Percentiles rank a stretch among this genome's conserved stretches.
Conservation (phyloP, 2,329 filamentous ascomycete genomes). For the Shiraia bambusicola region DNA sequence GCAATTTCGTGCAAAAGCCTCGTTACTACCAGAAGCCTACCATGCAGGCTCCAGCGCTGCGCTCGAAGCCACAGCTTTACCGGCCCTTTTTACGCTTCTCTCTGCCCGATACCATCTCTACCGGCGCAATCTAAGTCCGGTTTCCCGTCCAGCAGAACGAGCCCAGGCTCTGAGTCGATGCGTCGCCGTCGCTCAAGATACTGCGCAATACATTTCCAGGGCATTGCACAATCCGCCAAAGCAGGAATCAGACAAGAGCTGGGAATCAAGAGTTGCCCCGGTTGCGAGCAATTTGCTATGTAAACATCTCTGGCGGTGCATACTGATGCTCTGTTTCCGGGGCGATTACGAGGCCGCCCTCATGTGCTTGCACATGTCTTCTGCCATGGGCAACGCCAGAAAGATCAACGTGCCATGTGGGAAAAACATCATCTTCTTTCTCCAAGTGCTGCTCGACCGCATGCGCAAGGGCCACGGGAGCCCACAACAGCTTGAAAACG, state of each 20-base stretch:
- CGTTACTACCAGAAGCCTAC: conserved; percentile 73
- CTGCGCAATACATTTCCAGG: conserved; percentile 72
- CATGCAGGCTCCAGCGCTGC: conserved; percentile 66
- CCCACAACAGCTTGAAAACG: conserved; percentile 55
- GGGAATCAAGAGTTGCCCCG: conserved; percentile 62
- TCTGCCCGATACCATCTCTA: conserved; percentile 83
- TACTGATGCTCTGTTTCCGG: conserved; percentile 74
- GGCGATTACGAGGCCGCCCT: conserved; percentile 72
- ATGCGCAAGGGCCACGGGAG: conserved; percentile 47
- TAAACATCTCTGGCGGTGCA: conserved; percentile 83
- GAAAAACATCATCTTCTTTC: conserved; percentile 78
- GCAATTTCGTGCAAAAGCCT: conserved; percentile 74
- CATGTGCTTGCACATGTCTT: conserved; percentile 70
- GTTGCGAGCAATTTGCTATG: conserved; percentile 75
- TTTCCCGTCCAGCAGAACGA: conserved; percentile 66
- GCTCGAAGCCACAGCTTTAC: conserved; percentile 72
- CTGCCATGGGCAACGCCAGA: conserved; percentile 69
- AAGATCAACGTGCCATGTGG: conserved; percentile 78
- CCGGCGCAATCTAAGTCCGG: conserved; percentile 80
- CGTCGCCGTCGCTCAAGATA: conserved; percentile 72
- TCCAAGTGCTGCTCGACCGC: conserved; percentile 64
- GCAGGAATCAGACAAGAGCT: conserved; percentile 37
- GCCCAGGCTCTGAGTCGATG: conserved; percentile 76
- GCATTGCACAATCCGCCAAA: conserved; percentile 52
- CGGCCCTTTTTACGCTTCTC: conserved; percentile 75